Evolutionary conservation across 306 rosid species (phyloP).

Genomic region (Cucurbita argyrosperma): DNA sequence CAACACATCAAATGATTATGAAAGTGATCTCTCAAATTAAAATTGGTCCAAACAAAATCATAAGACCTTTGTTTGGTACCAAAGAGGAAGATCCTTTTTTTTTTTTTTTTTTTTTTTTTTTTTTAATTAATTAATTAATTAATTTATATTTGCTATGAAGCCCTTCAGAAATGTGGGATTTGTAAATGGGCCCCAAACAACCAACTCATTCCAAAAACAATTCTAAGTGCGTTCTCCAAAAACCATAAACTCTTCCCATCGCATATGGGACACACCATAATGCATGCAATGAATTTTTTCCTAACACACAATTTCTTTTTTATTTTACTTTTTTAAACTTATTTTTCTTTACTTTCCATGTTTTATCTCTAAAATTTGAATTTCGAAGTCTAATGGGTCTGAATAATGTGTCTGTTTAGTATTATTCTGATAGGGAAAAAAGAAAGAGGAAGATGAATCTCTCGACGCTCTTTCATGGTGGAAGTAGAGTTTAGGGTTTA

Average conservation of each 20-base stretch:
- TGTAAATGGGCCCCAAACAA: background rate
- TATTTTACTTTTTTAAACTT: background rate
- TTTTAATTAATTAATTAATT: no score
- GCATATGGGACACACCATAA: constrained; percentile 1
- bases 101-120: no score
- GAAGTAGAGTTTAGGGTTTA: background rate
- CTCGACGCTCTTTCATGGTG: background rate
- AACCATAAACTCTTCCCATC: background rate
- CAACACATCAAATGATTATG: background rate
- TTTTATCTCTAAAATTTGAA: no score
- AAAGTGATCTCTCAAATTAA: background rate
- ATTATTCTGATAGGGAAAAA: background rate
- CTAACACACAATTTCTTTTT: background rate
- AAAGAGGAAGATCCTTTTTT: background rate
- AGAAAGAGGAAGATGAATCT: background rate
- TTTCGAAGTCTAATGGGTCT: no score
- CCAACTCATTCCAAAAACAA: background rate
- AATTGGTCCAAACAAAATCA: background rate
- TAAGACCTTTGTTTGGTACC: background rate
- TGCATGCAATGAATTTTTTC: background rate
- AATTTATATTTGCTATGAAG: background rate
- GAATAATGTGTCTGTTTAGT: background rate
- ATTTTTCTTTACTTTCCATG: no score
- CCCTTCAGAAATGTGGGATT: background rate
- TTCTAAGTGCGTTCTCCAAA: background rate